Evolutionary conservation across 768 basidiomycete genomes (phyloP).

Genomic region (Boletus vinaceobasis): DNA sequence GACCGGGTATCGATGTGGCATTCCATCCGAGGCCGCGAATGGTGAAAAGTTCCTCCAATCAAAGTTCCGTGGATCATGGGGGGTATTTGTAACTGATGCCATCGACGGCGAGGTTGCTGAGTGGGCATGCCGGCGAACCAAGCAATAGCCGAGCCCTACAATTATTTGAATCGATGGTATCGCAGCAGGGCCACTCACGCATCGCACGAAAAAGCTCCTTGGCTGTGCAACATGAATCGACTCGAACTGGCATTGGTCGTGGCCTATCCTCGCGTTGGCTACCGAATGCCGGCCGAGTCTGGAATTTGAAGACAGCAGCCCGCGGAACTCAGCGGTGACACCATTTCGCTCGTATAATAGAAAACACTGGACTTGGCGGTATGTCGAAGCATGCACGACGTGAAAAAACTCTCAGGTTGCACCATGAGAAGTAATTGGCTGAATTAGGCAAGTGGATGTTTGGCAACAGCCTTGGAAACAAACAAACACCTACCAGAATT

Average conservation of each 20-base stretch:
- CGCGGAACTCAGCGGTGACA: background rate
- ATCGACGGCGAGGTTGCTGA: conserved; percentile 2
- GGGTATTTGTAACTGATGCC: conserved; percentile 10
- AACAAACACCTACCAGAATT: conserved; percentile 25
- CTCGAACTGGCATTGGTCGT: background rate
- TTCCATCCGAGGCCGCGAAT: background rate
- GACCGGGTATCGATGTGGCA: background rate
- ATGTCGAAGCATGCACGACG: background rate
- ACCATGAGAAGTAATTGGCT: background rate
- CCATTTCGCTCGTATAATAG: background rate
- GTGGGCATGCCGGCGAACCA: background rate
- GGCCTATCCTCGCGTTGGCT: background rate
- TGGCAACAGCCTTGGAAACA: conserved; percentile 29
- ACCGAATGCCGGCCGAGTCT: no score
- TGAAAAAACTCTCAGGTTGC: background rate
- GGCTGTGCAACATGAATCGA: background rate
- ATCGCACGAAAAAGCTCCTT: background rate
- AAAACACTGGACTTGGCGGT: background rate
- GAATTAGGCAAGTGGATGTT: conserved; percentile 16
- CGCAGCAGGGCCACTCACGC: background rate
- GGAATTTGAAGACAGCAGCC: background rate
- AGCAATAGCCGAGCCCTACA: background rate
- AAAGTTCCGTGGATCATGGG: conserved; percentile 2
- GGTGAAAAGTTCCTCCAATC: background rate
- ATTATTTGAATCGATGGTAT: background rate